These are phyloP conservation scores for Cytospora chrysosperma DNA, from an alignment of 2,329 filamentous ascomycete species.

Conservation along the genomic window DNA sequence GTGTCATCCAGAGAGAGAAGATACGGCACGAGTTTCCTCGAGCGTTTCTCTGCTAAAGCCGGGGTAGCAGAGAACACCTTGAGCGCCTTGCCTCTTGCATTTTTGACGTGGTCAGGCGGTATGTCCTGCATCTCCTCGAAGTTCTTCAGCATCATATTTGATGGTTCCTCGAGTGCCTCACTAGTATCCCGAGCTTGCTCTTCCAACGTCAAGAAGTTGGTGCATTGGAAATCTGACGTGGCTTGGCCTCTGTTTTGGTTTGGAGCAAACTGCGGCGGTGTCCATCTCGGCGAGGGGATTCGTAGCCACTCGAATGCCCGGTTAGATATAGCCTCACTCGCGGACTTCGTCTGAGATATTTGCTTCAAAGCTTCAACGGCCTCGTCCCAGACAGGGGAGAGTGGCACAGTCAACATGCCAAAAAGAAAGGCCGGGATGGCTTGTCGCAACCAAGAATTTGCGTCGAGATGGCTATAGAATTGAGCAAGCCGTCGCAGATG, in stretches of 20 bases:
- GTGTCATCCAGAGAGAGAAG: conserved; percentile 77
- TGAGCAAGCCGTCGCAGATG: conserved; percentile 75
- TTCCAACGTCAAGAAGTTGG: conserved; percentile 64
- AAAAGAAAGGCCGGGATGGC: conserved; percentile 83
- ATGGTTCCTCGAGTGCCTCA: conserved; percentile 50
- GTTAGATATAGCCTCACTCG: conserved; percentile 70
- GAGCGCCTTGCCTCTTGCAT: conserved; percentile 74
- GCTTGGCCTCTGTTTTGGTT: conserved; percentile 38
- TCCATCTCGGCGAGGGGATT: conserved; percentile 54
- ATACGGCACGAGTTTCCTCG: conserved; percentile 79
- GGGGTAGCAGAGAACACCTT: conserved; percentile 74
- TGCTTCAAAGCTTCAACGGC: conserved; percentile 72
- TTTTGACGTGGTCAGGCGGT: conserved; percentile 49
- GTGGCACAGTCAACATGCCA: conserved; percentile 80
- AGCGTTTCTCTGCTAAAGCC: conserved; percentile 78
- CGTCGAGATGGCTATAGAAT: conserved; percentile 58
- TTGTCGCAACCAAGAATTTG: conserved; percentile 64
- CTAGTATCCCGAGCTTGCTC: conserved; percentile 51
- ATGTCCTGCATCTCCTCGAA: conserved; percentile 65
- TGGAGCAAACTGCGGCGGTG: conserved; percentile 38
- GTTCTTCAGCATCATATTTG: conserved; percentile 57
- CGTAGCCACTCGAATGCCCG: conserved; percentile 79
- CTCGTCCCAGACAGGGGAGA: conserved; percentile 87
- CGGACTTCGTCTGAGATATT: conserved; percentile 67
- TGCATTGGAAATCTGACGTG: conserved; percentile 80